These are phyloP conservation scores for Coffea eugenioides DNA, from an alignment of 257 asterid species.

Conservation along the genomic window DNA sequence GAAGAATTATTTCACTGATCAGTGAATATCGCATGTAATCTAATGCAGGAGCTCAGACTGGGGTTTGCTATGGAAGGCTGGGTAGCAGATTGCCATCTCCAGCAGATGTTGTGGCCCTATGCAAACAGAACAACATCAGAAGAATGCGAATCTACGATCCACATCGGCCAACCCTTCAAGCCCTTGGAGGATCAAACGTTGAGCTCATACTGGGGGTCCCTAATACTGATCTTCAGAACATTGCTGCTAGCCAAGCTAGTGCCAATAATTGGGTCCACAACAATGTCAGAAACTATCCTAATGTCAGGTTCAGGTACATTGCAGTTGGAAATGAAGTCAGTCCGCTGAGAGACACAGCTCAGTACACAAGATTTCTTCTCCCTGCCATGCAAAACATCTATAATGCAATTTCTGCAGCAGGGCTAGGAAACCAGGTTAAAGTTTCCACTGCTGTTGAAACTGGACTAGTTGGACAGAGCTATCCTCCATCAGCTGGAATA, in stretches of 20 bases:
- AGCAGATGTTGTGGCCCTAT: slow-evolving; percentile 30
- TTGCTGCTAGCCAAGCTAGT: slow-evolving; percentile 44
- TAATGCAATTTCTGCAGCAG: slow-evolving; percentile 24
- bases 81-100: slow-evolving; percentile 31
- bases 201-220: slow-evolving; percentile 38
- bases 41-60: slow-evolving; percentile 34
- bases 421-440: slow-evolving; percentile 28
- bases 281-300: slow-evolving; percentile 44
- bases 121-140: slow-evolving; percentile 27
- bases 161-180: slow-evolving; percentile 27
- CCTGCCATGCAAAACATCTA: slow-evolving; percentile 36
- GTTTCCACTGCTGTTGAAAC: slow-evolving; percentile 43
- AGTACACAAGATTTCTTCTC: slow-evolving; percentile 26
- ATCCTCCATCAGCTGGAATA: slow-evolving; percentile 28
- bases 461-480: slow-evolving; percentile 21
- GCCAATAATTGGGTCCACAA: slow-evolving; percentile 58
- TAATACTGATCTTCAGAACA: slow-evolving; percentile 24
- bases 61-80: slow-evolving; percentile 33
- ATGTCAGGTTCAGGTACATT: slow-evolving; percentile 45
- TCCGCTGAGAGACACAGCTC: slow-evolving; percentile 29
- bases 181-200: slow-evolving; percentile 34
- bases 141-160: slow-evolving; percentile 42
- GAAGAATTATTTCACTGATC: slow-evolving; percentile 9
- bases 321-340: slow-evolving; percentile 61
- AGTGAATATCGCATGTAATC: neutral